Base-by-base conservation (phyloP, 352 stramenopile species). In the Thraustotheca clavata region DNA sequence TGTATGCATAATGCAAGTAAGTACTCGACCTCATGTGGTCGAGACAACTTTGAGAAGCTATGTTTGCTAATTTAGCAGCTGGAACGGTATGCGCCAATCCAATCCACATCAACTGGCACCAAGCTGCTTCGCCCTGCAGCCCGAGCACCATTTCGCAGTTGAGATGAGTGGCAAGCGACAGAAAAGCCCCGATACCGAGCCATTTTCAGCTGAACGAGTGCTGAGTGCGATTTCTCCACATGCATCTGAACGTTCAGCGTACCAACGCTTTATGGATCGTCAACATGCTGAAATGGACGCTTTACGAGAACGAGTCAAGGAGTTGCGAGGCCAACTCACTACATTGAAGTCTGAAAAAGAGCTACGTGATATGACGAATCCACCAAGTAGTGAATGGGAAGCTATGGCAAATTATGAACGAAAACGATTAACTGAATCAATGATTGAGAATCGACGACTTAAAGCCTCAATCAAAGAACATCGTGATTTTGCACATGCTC, bases 191-290 rank as follows among this genome's bases (percentile, higher is more conserved):
- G n/a, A n/a, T n/a, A n/a, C n/a, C n/a, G n/a, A n/a, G n/a, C n/a
- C n/a, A n/a, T n/a, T n/a, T n/a, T n/a, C n/a, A n/a, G n/a, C n/a
- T n/a, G n/a, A n/a, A n/a, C n/a, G n/a, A n/a, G n/a, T n/a, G n/a
- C n/a, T n/a, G n/a, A n/a, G n/a, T n/a, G n/a, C n/a, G n/a, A n/a
- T n/a, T n/a, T n/a, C n/a, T n/a, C n/a, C n/a, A n/a, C n/a, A n/a
- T n/a, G n/a, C n/a, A n/a, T n/a, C n/a, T n/a, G n/a, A 52, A 18
- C 43, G 43, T 9, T 52, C 43, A 31, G 9, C 43, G 11, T 52
- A 52, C 43, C 43, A 52, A 31, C 43, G 43, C 11, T 52, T 35
- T 31, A 52, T 52, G 43, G 43, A 52, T 31, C 43, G 43, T 24
- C 43, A 52, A 18, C 43, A 52, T 31, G 43, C 43, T 31, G 43